phyloP scores from a whole-genome alignment of 192 early-diverging fungal species.

The Phlyctochytrium arcticum region DNA sequence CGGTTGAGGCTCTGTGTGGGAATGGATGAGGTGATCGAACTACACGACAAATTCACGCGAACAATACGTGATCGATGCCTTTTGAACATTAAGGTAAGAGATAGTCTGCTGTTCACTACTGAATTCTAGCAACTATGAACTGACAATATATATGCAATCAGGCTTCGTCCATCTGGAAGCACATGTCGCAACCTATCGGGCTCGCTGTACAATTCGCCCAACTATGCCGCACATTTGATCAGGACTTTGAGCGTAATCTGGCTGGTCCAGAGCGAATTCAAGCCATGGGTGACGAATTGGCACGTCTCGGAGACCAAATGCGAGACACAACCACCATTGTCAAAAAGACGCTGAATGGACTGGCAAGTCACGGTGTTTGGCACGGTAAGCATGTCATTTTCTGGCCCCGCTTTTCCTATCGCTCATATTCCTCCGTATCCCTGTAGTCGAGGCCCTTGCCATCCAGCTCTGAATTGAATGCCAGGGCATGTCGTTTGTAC shows the following conservation, averaged over 20 bases:
- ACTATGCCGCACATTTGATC: not conserved
- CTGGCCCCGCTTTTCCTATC: no score
- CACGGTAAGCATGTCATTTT: no score
- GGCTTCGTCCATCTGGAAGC: conserved; percentile 10
- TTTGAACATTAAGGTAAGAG: conserved; percentile 5
- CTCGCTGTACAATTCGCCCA: conserved; percentile 1
- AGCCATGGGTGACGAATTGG: not conserved
- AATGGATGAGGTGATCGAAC: conserved; percentile 13
- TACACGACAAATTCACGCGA: conserved; percentile 6
- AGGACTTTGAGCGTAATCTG: not conserved
- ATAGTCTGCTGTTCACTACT: not conserved
- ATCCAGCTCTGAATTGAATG: no score
- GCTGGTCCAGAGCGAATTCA: not conserved
- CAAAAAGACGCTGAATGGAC: conserved; percentile 4
- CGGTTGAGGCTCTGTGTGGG: not conserved
- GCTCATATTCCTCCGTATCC: no score
- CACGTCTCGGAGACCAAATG: not conserved
- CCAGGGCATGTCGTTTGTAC: no score
- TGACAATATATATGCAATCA: not conserved
- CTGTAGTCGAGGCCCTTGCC: no score
- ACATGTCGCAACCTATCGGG: conserved; percentile 1
- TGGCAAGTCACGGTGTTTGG: conserved; percentile 23
- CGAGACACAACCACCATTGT: not conserved
- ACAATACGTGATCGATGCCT: conserved; percentile 11
- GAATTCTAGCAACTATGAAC: not conserved